phyloP scores from a whole-genome alignment of 345 rosid species.

The Limnanthes douglasii region DNA sequence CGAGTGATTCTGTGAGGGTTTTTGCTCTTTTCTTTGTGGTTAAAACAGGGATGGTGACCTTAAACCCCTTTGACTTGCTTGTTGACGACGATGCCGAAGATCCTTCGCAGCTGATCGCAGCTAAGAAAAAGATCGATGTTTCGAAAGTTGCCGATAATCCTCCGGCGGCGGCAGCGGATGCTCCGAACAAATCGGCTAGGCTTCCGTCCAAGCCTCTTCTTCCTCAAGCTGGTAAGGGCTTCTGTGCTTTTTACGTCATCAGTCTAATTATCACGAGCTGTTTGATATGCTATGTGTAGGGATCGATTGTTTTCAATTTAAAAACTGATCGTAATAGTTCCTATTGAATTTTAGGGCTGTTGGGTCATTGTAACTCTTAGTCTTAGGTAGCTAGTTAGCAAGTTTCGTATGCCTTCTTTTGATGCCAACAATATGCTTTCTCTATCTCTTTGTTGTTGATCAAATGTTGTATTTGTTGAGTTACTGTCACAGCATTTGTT shows the following conservation, averaged over 20 bases:
- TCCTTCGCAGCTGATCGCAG: constrained; percentile 49
- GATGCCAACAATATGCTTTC: too few relatives aligned
- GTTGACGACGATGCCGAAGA: constrained; percentile 81
- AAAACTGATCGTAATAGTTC: neutral
- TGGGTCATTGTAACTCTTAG: too few relatives aligned
- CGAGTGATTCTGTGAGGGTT: too few relatives aligned
- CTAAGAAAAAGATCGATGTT: constrained; percentile 54
- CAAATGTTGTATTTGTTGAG: too few relatives aligned
- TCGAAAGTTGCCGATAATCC: constrained; percentile 46
- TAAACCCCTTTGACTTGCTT: constrained; percentile 81
- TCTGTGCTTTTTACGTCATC: too few relatives aligned
- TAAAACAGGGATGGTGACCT: constrained; percentile 93
- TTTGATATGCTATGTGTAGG: too few relatives aligned
- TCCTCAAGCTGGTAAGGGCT: constrained; percentile 87
- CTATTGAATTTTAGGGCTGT: constrained; percentile 1
- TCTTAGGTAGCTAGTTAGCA: too few relatives aligned
- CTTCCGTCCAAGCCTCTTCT: constrained; percentile 69
- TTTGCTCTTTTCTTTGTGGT: too few relatives aligned
- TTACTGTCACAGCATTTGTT: too few relatives aligned
- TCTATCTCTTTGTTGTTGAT: too few relatives aligned
- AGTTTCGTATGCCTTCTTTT: too few relatives aligned
- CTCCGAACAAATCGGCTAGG: constrained; percentile 41
- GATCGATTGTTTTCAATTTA: constrained; percentile 4
- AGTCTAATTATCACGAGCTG: too few relatives aligned
- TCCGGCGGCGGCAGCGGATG: constrained; percentile 20